Base-by-base conservation (phyloP, 2,329 filamentous ascomycete genomes). In the Venturia pyrina region DNA sequence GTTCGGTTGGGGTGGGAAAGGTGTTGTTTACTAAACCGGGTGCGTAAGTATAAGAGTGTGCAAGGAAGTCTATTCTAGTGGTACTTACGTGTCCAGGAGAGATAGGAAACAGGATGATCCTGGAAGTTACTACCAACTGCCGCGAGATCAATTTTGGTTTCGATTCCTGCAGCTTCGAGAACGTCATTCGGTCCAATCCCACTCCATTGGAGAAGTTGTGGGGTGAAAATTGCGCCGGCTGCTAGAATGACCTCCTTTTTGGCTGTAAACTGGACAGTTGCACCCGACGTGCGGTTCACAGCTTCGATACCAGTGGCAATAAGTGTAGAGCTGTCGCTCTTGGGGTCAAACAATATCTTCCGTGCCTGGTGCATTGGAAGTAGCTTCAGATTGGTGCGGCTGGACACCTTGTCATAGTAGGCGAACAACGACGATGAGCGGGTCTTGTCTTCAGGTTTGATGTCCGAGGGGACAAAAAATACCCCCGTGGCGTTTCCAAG, bases 191-290 rank as follows among this genome's bases (percentile, higher is more conserved):
- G 28, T n/a, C 65, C 65, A 19, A 66, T 60, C 7, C 65, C 65
- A 13, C 62, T 66, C 24, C 65, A 37, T 62, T 66, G 46, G 40
- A 66, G 65, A 21, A 66, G 61, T 46, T 65, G 61, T 7, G 65
- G 65, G 37, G 61, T 43, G 28, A n/a, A 40, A 6, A 66, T 10
- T 13, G 46, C 61, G 13, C 65, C 65, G 21, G 65, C 65, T 11
- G 61, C 50, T 28, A 66, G 62, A 37, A 66, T 65, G 61, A 66
- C 65, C 57, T 66, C 65, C 17, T 60, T 65, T 6, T 40, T 65
- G 5, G 65, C 61, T 32, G 43, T 63, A 43, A 48, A 63, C 34
- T 53, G 48, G 15, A 53, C 11, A 24, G 8, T 53, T 5, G 48
- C 15, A 11, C 24, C 13, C 48, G 48, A 53, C 1, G 21, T 53